phyloP scores from a whole-genome alignment of 2,329 filamentous ascomycete species.

The Colletotrichum liriopes region DNA sequence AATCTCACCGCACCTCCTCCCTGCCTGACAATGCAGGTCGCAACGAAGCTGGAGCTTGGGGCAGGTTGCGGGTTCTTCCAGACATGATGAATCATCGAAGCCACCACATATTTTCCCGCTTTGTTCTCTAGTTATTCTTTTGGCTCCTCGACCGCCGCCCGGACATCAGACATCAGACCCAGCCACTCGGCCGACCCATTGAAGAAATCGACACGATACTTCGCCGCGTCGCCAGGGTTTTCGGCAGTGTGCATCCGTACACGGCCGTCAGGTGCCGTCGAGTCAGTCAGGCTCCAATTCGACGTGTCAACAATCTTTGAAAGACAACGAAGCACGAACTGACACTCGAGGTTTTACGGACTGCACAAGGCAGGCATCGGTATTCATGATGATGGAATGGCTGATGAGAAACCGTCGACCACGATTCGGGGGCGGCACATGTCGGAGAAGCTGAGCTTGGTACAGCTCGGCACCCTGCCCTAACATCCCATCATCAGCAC shows the following conservation, averaged over 20 bases:
- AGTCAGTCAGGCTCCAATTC: slow-evolving; percentile 5
- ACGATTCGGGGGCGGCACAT: background rate
- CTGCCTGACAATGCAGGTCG: slow-evolving; percentile 36
- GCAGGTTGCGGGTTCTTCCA: slow-evolving; percentile 5
- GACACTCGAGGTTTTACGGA: no score
- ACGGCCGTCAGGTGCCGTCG: no score
- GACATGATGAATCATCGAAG: slow-evolving; percentile 41
- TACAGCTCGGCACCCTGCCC: slow-evolving; percentile 6
- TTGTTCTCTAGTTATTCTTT: slow-evolving; percentile 20
- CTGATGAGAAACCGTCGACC: background rate
- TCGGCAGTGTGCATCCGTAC: no score
- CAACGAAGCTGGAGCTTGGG: slow-evolving; percentile 20
- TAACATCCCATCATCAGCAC: background rate
- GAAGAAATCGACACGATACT: background rate
- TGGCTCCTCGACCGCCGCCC: background rate
- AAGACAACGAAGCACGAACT: background rate
- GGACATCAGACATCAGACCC: background rate
- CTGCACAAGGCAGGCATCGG: no score
- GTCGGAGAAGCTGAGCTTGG: slow-evolving; percentile 5
- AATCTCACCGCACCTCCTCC: slow-evolving; percentile 10
- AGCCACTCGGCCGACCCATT: slow-evolving; percentile 23
- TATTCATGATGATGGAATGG: background rate
- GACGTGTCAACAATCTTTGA: background rate
- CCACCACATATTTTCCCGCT: slow-evolving; percentile 11
- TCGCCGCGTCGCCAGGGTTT: background rate